Conservation (phyloP, 2,329 filamentous ascomycete species). For the Colletotrichum spinosum region DNA sequence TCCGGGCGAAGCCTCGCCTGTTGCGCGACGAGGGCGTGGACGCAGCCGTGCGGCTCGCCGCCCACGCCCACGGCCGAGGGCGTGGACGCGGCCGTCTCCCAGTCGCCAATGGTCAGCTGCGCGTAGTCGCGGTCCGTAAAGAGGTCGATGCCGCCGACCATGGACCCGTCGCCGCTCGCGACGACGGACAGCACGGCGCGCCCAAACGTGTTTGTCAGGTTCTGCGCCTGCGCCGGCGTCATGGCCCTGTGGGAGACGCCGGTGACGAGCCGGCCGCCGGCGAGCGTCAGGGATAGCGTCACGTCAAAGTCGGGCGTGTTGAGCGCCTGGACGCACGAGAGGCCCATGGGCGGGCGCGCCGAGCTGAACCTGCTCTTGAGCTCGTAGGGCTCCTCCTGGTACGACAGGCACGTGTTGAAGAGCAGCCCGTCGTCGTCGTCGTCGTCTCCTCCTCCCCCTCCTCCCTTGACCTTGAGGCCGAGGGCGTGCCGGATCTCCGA, state of each 20-base stretch:
- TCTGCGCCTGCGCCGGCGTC: slow-evolving; percentile 55
- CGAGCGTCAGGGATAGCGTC: slow-evolving; percentile 57
- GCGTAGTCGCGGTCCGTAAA: slow-evolving; percentile 67
- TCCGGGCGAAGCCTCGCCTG: slow-evolving; percentile 53
- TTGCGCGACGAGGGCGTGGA: slow-evolving; percentile 59
- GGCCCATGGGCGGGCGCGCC: slow-evolving; percentile 42
- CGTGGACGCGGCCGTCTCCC: slow-evolving; percentile 56
- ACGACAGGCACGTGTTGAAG: slow-evolving; percentile 65
- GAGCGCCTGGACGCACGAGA: slow-evolving; percentile 51
- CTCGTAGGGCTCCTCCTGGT: slow-evolving; percentile 54
- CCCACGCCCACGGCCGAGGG: slow-evolving; percentile 51
- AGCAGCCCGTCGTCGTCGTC: slow-evolving; percentile 44
- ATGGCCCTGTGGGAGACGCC: slow-evolving; percentile 59
- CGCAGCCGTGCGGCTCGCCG: slow-evolving; percentile 53
- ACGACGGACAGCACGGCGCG: slow-evolving; percentile 61
- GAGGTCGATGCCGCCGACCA: slow-evolving; percentile 59
- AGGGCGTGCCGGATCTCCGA: slow-evolving; percentile 60
- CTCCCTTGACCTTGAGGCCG: slow-evolving; percentile 46
- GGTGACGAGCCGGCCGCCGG: slow-evolving; percentile 53
- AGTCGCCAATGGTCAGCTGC: slow-evolving; percentile 65
- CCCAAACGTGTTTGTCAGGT: slow-evolving; percentile 65
- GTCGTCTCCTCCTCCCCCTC: no score
- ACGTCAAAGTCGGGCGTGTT: slow-evolving; percentile 61
- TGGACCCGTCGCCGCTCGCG: slow-evolving; percentile 51
- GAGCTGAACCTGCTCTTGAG: slow-evolving; percentile 49